Base-by-base conservation (phyloP, 2,329 filamentous ascomycete genomes). In the Sphaerostilbella broomeana region DNA sequence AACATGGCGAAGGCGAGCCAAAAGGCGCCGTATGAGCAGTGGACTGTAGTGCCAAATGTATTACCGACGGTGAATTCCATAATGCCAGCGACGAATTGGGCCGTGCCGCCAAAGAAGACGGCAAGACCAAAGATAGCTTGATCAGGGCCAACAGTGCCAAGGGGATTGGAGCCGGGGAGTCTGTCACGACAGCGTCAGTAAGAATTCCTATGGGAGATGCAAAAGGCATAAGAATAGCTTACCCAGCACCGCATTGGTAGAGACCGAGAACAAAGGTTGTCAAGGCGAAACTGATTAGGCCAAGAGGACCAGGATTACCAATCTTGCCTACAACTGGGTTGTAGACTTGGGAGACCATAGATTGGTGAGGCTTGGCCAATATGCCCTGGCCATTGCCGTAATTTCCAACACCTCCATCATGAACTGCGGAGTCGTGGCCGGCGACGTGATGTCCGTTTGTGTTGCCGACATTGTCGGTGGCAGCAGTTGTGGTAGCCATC, bases 61-160 rank as follows among this genome's bases (percentile, higher is more conserved):
- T 79, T 79, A n/a, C 75, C 75, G 8, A 75, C 64, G 10, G 57
- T 56, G 43, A 68, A 68, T 47, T 68, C 58, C 58, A 68, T 63
- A 18, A 84, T 81, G 53, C 80, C 80, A 32, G 79, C 77, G 36
- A 82, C 62, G 53, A 84, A 63, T 57, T 84, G 80, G n/a, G 82
- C 71, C 6, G 81, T 64, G 42, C 80, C 80, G 56, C 80, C 80
- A 56, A 83, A 82, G 38, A 62, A 62, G 36, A 62, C 51, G 18
- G 58, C 59, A 18, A 62, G 40, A 5, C 60, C 60, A 21, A 63
- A 61, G 40, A 62, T 54, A 34, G 56, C 59, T 33, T 63, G 59
- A 34, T 61, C 51, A 28, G 60, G 60, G 4, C 60, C 60, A 17
- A 62, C 54, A 12, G 28, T 44, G 22, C 56, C 58, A 7, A 61